A percentile compares a stretch with the other conserved stretches of the same genome.
Conservation (phyloP, 805 yeast species). For the Spathaspora arborariae region DNA sequence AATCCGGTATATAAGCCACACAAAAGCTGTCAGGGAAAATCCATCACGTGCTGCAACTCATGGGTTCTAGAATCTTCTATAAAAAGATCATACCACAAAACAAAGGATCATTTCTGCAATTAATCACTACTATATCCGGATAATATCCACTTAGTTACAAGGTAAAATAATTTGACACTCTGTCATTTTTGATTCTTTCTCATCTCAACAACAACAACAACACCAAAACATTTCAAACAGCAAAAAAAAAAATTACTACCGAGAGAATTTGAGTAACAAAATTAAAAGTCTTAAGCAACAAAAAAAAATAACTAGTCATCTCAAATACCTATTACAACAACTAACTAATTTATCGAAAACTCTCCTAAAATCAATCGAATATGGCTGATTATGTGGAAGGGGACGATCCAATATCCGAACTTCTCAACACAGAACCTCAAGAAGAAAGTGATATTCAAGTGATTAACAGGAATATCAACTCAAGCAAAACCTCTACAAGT, state of each 20-base stretch:
- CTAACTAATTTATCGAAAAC: background rate
- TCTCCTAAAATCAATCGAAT: background rate
- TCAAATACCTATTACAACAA: background rate
- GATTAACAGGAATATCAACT: slow-evolving; percentile 2
- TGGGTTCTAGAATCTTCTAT: background rate
- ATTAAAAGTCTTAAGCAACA: background rate
- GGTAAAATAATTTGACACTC: background rate
- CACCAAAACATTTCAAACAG: too few relatives aligned
- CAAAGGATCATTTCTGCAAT: background rate
- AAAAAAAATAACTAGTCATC: background rate
- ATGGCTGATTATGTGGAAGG: slow-evolving; percentile 1
- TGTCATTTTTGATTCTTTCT: too few relatives aligned
- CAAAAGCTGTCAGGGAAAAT: too few relatives aligned
- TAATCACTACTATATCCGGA: background rate
- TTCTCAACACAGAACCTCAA: background rate
- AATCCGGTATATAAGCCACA: too few relatives aligned
- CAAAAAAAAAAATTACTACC: background rate
- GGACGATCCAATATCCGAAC: slow-evolving; percentile 1
- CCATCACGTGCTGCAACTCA: background rate
- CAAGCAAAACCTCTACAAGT: background rate
- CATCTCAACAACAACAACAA: too few relatives aligned
- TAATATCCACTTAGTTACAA: background rate
- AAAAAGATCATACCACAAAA: background rate
- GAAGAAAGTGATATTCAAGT: slow-evolving; percentile 7
- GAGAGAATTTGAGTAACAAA: background rate